Evolutionary conservation across 371 early-diverging fungal genomes (phyloP), one percentile per base, ranked within the genome.

Genomic region (Cokeromyces recurvatus): DNA sequence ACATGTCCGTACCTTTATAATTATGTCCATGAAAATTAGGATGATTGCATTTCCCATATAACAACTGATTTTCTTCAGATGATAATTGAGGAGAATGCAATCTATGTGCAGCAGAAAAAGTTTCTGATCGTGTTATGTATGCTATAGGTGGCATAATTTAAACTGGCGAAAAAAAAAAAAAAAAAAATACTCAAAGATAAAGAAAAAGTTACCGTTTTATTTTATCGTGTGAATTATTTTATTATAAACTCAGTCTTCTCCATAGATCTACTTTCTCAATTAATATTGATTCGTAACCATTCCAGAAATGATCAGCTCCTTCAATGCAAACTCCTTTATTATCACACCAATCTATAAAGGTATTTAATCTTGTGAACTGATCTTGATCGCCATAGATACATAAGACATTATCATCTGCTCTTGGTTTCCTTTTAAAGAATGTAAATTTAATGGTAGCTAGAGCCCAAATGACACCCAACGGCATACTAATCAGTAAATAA

Each of bases 1-100:
- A 7, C 11, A 7, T 27, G 4, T 34, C 4, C 40, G 5, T 60
- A 82, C 85, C 78, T 76, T 78, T 82, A 57, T 92, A 93, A 68
- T 94, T 94, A 72, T 95, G 94, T 0, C 95, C 95, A 58, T 95
- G 95, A 32, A 83, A 88, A 55, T 86, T 79, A 11, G 71, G 68
- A 45, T 86, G 73, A 62, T 95, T 93, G 68, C 95, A 95, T 74
- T 93, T 93, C 52, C 95, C 95, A 63, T 77, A 94, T 5, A 90
- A 48, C 34, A 53, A 55, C 10, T 51, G 23, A 58, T 95, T 95
- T 49, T 90, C 87, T 52, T 83, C 87, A 16, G 63, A 74, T 31
- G 79, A 74, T 14, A 95, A 71, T 16, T 69, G 57, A 19, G 73
- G 73, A 6, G 90, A 87, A 62, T 93, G 82, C 46, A 95, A 74